Evolutionary conservation across 345 rosid species (phyloP).

Genomic region (Triadica sebifera): DNA sequence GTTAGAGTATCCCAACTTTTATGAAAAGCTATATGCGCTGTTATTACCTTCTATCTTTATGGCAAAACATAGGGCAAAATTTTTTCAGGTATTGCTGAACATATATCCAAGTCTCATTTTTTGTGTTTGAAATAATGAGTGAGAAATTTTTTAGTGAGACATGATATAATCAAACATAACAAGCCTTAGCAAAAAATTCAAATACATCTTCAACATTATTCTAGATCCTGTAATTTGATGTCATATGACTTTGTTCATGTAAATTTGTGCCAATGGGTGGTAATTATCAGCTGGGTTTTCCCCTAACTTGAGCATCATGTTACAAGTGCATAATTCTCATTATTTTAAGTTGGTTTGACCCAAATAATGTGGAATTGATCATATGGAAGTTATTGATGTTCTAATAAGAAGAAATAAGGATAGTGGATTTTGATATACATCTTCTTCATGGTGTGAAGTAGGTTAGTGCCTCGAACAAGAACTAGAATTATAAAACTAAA

Average conservation of each 20-base stretch:
- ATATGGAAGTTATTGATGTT: background rate
- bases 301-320: background rate
- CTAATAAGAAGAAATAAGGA: background rate
- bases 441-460: constrained; percentile 4
- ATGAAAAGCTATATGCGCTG: constrained; percentile 73
- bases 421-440: background rate
- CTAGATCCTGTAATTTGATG: background rate
- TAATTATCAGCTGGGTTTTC: background rate
- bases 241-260: background rate
- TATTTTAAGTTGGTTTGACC: background rate
- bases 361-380: background rate
- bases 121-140: background rate
- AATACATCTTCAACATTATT: background rate
- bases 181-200: background rate
- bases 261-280: background rate
- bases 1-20: constrained; percentile 86
- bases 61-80: constrained; percentile 85
- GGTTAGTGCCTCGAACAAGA: background rate
- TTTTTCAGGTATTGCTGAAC: constrained; percentile 65
- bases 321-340: background rate
- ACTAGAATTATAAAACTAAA: background rate
- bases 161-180: background rate
- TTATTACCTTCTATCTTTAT: constrained; percentile 80
- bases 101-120: background rate
- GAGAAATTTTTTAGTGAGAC: too few species aligned